Evolutionary conservation across 768 basidiomycete species (phyloP).

Genomic region (Pilatotrama ljubarskyi): DNA sequence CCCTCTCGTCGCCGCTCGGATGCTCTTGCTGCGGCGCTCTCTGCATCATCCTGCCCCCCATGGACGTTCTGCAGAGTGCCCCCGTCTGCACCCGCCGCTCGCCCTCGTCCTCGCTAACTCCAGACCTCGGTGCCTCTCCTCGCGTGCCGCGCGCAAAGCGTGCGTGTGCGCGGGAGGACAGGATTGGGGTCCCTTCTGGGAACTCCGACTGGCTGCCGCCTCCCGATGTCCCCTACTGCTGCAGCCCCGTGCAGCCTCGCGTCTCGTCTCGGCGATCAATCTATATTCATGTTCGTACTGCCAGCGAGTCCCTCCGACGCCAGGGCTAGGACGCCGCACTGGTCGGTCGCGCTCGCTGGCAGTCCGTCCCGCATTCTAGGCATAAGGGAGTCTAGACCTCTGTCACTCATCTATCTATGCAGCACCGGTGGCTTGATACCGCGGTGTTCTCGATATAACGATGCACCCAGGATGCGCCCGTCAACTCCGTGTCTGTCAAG

Average conservation of each 20-base stretch:
- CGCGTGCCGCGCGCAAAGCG: background rate
- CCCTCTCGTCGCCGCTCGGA: background rate
- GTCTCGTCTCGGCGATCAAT: slow-evolving; percentile 11
- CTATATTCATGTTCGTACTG: background rate
- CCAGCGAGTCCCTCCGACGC: slow-evolving; percentile 1
- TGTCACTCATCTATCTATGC: background rate
- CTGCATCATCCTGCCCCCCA: no score
- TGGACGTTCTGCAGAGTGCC: background rate
- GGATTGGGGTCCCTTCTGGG: slow-evolving; percentile 13
- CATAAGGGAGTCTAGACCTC: background rate
- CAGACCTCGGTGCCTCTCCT: background rate
- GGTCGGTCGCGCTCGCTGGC: background rate
- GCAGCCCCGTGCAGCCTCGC: background rate
- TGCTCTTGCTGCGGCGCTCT: background rate
- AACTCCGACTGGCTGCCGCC: slow-evolving; percentile 9
- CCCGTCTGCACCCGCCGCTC: slow-evolving; percentile 3
- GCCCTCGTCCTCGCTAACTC: background rate
- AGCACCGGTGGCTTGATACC: background rate
- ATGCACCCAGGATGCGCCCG: background rate
- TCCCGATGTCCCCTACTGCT: background rate
- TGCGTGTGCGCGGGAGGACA: background rate
- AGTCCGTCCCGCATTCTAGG: background rate
- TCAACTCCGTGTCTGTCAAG: background rate
- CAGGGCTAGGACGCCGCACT: slow-evolving; percentile 7
- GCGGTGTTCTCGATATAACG: background rate